phyloP scores from a whole-genome alignment of 2,329 filamentous ascomycete species.

The Colletotrichum caudatum region DNA sequence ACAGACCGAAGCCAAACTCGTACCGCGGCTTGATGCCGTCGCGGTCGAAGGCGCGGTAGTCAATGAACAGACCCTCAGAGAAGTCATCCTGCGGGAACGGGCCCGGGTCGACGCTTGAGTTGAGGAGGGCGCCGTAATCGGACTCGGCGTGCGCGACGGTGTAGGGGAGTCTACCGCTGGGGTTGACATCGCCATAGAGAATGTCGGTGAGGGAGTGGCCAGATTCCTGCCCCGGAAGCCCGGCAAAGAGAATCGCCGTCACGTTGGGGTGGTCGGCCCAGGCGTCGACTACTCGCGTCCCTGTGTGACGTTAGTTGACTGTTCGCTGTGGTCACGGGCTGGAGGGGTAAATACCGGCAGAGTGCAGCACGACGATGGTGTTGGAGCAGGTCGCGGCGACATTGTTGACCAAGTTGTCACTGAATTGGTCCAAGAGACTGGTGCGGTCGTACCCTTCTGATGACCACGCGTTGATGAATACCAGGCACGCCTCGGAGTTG shows the following conservation, averaged over 20 bases:
- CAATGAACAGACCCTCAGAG: slow-evolving; percentile 79
- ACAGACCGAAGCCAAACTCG: slow-evolving; percentile 83
- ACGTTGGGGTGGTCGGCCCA: slow-evolving; percentile 66
- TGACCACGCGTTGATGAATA: slow-evolving; percentile 75
- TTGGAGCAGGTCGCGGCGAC: slow-evolving; percentile 70
- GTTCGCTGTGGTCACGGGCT: background rate
- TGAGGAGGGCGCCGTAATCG: slow-evolving; percentile 79
- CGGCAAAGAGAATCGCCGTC: slow-evolving; percentile 66
- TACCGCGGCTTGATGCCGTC: slow-evolving; percentile 75
- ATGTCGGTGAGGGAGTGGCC: slow-evolving; percentile 61
- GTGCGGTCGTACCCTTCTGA: slow-evolving; percentile 77
- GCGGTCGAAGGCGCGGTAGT: slow-evolving; percentile 87
- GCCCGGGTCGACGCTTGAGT: slow-evolving; percentile 65
- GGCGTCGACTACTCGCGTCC: slow-evolving; percentile 57
- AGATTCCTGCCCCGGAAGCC: slow-evolving; percentile 67
- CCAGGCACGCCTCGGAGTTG: slow-evolving; percentile 72
- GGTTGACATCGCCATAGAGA: slow-evolving; percentile 60
- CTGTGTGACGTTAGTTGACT: background rate
- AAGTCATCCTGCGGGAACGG: slow-evolving; percentile 79
- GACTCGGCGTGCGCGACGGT: slow-evolving; percentile 74
- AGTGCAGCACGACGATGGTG: slow-evolving; percentile 74
- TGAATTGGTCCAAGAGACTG: slow-evolving; percentile 71
- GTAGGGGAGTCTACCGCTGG: slow-evolving; percentile 79
- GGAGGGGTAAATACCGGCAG: slow-evolving; percentile 62
- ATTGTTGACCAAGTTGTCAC: slow-evolving; percentile 66